These are phyloP conservation scores for Arctostaphylos glauca DNA, from an alignment of 148 eudicot genomes.

Conservation along the genomic window DNA sequence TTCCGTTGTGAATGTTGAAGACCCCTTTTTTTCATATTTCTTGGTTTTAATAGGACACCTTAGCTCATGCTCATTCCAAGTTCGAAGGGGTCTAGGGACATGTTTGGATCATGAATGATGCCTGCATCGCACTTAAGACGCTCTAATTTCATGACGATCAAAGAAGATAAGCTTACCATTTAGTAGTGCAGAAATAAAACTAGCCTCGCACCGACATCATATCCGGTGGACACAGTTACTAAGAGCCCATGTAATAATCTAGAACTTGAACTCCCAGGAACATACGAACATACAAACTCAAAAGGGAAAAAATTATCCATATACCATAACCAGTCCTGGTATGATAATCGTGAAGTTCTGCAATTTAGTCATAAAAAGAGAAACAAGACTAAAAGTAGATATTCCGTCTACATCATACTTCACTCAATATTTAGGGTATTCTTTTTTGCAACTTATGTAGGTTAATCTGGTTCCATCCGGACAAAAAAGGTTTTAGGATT, in stretches of 20 bases:
- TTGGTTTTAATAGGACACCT: too few species aligned
- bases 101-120: not conserved
- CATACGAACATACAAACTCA: not conserved
- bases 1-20: too few species aligned
- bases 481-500: not conserved
- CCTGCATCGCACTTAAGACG: not conserved
- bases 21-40: too few species aligned
- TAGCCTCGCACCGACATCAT: not conserved
- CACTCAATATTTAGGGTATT: not conserved
- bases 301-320: not conserved
- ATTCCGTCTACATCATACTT: not conserved
- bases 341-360: not conserved
- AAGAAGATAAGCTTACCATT: not conserved
- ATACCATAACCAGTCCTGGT: not conserved
- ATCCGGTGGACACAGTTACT: not conserved
- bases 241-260: not conserved
- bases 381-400: not conserved
- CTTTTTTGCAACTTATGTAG: not conserved
- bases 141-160: not conserved
- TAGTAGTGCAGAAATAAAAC: not conserved
- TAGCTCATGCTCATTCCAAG: too few species aligned
- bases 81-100: not conserved
- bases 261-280: not conserved
- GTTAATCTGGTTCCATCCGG: not conserved
- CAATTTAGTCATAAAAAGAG: not conserved